Evolutionary conservation across 306 rosid species (phyloP).

Genomic region (Mimosa bimucronata): DNA sequence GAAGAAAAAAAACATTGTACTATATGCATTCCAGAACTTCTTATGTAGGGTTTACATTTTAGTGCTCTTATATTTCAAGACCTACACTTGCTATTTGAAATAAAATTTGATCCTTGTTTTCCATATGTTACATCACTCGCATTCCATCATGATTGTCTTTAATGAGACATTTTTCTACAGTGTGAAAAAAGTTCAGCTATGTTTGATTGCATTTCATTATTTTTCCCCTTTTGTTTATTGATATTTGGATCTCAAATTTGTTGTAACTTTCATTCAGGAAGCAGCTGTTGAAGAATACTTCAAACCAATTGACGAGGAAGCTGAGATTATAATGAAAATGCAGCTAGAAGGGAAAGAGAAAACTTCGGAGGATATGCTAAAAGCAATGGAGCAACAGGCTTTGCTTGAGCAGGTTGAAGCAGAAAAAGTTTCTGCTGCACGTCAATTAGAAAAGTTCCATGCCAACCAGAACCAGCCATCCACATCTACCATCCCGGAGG

Average conservation of each 20-base stretch:
- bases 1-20: not conserved
- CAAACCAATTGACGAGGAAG: conserved; percentile 86
- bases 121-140: not conserved
- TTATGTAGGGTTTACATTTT: not conserved
- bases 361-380: conserved; percentile 60
- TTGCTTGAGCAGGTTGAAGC: conserved; percentile 57
- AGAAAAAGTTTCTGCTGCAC: conserved; percentile 36
- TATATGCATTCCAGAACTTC: not conserved
- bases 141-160: conserved; percentile 20
- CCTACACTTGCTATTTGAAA: not conserved
- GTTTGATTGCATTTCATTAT: conserved; percentile 20
- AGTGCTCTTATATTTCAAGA: not conserved
- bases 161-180: conserved; percentile 22
- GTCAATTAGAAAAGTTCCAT: conserved; percentile 37
- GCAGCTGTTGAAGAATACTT: conserved; percentile 83
- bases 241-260: conserved; percentile 18
- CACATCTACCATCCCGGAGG: conserved; percentile 2
- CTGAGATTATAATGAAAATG: conserved; percentile 67
- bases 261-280: conserved; percentile 60
- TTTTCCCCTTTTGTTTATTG: conserved; percentile 15
- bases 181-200: conserved; percentile 12
- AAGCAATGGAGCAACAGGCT: conserved; percentile 66
- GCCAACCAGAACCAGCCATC: conserved; percentile 43
- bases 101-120: not conserved
- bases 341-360: conserved; percentile 67